Evolutionary conservation across 306 rosid genomes (phyloP), one percentile per base, ranked within the genome.

Genomic region (Nissolia schottii): DNA sequence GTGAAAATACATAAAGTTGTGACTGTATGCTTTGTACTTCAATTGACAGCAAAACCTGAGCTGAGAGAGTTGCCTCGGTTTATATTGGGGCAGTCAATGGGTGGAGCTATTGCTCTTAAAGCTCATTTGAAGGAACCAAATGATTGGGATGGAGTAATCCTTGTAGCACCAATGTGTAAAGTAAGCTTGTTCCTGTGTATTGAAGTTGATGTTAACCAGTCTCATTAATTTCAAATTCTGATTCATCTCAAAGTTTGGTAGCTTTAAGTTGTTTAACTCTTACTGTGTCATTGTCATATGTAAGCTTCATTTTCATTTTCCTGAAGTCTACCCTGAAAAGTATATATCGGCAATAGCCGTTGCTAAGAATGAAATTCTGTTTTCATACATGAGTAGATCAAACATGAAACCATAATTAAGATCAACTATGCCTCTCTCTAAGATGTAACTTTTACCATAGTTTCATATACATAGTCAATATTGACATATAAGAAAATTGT

Each of bases 91-190:
- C 96, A 91, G 82, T 94, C 97, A 59, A 89, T 94, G 98, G 90
- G 97, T 18, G 98, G 97, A 71, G 97, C 97, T 16, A 83, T 94
- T 83, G 84, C 96, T 67, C 93, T 94, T 51, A 94, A 91, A 76
- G 82, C 65, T 65, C 98, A 91, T 84, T 81, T 91, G 71, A 94
- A 86, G 85, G 87, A 91, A 74, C 92, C 96, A 35, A 51, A 74
- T 61, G 76, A 77, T 40, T 94, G 92, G 97, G 95, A 89, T 72
- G 98, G 96, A 31, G 74, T 89, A 22, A 74, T 94, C 72, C 98
- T 94, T 43, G 95, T 91, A 37, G 98, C 98, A 48, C 97, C 96
- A 24, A 94, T 94, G 98, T 94, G 97, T 81, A 94, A 91, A 85
- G 98, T 91, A 85, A 70, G 92, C 43, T 14, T 41, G 34, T 80